Evolutionary conservation across 306 rosid species (phyloP).

Genomic region (Pyrus betulifolia): DNA sequence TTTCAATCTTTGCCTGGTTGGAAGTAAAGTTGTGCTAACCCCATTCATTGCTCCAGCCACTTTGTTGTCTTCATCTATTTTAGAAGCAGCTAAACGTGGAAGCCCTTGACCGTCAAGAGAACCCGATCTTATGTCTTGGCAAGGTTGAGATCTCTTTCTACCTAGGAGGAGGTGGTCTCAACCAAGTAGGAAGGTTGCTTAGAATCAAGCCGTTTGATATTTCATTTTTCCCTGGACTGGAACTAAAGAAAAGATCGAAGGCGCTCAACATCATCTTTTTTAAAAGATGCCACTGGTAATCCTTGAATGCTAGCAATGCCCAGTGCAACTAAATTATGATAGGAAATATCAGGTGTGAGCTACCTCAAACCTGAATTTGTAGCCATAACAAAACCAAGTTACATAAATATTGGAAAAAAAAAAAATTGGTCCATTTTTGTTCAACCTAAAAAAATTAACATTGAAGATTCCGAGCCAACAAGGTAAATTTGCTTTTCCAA

Average conservation of each 20-base stretch:
- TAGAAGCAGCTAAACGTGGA: conserved; percentile 23
- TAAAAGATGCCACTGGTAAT: conserved; percentile 85
- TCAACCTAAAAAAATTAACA: background rate
- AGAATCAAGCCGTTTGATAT: conserved; percentile 31
- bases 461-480: background rate
- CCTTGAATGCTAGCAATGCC: conserved; percentile 97
- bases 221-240: conserved; percentile 33
- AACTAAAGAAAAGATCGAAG: conserved; percentile 65
- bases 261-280: conserved; percentile 94
- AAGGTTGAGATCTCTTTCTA: conserved; percentile 50
- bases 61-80: conserved; percentile 38
- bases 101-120: conserved; percentile 22
- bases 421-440: background rate
- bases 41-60: conserved; percentile 52
- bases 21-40: conserved; percentile 43
- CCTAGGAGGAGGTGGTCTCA: conserved; percentile 89
- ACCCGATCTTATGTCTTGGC: conserved; percentile 37
- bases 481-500: background rate
- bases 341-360: conserved; percentile 85
- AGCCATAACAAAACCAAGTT: conserved; percentile 7
- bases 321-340: conserved; percentile 83
- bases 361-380: conserved; percentile 81
- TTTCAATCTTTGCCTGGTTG: conserved; percentile 77
- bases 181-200: conserved; percentile 64
- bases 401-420: background rate